A percentile compares a stretch with the other conserved stretches of the same genome.
These are phyloP conservation scores for Paracamarosporium sp. DNA, from an alignment of 2,329 filamentous ascomycete genomes.

Conservation along the genomic window DNA sequence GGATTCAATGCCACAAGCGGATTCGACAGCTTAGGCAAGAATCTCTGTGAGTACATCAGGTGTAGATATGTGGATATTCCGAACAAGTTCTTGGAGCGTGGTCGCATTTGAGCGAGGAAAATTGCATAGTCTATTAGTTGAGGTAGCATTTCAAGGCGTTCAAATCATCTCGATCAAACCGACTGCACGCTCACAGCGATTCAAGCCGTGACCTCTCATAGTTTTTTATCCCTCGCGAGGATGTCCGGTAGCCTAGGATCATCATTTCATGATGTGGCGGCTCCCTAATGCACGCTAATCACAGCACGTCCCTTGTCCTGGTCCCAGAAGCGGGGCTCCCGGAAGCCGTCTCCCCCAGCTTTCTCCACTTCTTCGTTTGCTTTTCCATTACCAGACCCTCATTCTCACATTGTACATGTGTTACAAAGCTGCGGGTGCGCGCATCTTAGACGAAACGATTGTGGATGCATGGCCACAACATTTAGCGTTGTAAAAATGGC, in stretches of 20 bases:
- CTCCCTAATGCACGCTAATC: not conserved
- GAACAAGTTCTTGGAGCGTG: slow-evolving; percentile 26
- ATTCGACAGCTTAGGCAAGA: slow-evolving; percentile 29
- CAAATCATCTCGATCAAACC: not conserved
- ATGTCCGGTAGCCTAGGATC: not conserved
- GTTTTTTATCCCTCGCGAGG: not conserved
- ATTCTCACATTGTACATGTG: not conserved
- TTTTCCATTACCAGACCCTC: not conserved
- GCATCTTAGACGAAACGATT: not conserved
- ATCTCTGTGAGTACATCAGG: slow-evolving; percentile 28
- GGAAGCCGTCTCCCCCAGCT: slow-evolving; percentile 7
- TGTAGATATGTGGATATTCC: slow-evolving; percentile 25
- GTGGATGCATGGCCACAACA: not conserved
- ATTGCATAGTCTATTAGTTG: not conserved
- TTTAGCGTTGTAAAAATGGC: slow-evolving; percentile 1
- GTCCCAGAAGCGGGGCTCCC: not conserved
- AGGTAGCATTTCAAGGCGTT: slow-evolving; percentile 7
- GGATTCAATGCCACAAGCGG: slow-evolving; percentile 25
- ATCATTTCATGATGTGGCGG: slow-evolving; percentile 1
- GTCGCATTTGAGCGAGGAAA: slow-evolving; percentile 14
- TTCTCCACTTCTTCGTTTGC: slow-evolving; percentile 2
- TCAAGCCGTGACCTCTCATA: not conserved
- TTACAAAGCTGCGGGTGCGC: not conserved
- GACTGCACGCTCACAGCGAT: not conserved
- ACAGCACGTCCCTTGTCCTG: not conserved